Evolutionary conservation across 148 eudicot species (phyloP), one percentile per base, ranked within the genome.

Genomic region (Rhododendron williamsianum): DNA sequence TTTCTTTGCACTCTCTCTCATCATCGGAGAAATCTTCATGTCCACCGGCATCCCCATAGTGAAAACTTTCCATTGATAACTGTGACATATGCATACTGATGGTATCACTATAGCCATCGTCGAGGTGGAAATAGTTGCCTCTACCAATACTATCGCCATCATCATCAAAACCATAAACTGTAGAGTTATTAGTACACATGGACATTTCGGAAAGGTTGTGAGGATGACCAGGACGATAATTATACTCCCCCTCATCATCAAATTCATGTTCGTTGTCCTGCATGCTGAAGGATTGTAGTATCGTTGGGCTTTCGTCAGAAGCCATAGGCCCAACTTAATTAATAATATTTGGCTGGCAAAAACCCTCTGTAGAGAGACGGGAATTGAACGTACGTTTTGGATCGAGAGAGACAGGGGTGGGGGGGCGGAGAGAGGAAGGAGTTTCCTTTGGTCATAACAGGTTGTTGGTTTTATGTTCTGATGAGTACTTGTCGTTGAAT

Each of bases 21-120:
- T 27, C 76, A 71, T 45, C 82, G 25, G 72, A 41, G 19, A 58
- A 36, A 43, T 76, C 73, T 1, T 12, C 73, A 77, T 77, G 52
- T 9, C 25, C 51, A 67, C 45, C 43, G 43, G 19, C 82, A 78
- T 77, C 73, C 25, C 25, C 51, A 67, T 45, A 35, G 56, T 46
- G 48, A 23, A 63, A 85, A 71, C 82, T 85, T 36, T 85, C 83
- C 27, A 80, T 80, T 41, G 83, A 85, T 48, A 85, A 67, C 18
- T 45, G 12, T 18, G 83, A 85, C 82, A 41, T 60, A 19, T 38
- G 69, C 84, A 19, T 82, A 46, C 73, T 41, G 35, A 38, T 43
- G 73, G 49, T 25, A 82, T 60, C 49, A 80, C 41, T 7, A 36
- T 11, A 27, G 19, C 35, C 81, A 10, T 46, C 81, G 54, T 46